phyloP scores from a whole-genome alignment of 495 filamentous ascomycete genomes.

The Xylaria bambusicola region DNA sequence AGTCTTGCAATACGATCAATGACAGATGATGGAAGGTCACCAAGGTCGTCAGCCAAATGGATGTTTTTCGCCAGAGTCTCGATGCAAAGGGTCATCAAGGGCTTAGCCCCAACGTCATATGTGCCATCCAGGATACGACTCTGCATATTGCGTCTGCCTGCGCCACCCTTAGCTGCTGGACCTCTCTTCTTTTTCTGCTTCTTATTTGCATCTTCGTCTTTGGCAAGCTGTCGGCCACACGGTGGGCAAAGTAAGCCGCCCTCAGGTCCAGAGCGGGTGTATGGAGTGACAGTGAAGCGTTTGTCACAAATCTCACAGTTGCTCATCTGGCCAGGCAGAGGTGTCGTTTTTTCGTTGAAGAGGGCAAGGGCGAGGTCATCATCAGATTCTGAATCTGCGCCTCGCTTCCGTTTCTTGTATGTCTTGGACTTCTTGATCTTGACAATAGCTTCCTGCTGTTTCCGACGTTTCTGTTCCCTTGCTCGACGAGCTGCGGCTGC shows the following conservation, averaged over 20 bases:
- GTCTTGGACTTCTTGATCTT: conserved; percentile 82
- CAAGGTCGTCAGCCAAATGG: conserved; percentile 77
- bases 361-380: conserved; percentile 56
- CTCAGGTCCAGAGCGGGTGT: conserved; percentile 76
- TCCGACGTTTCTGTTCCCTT: conserved; percentile 49
- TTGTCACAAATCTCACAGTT: conserved; percentile 86
- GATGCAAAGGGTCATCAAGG: conserved; percentile 75
- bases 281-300: conserved; percentile 91
- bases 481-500: conserved; percentile 30
- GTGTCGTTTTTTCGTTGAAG: conserved; percentile 62
- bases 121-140: conserved; percentile 79
- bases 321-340: conserved; percentile 79
- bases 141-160: conserved; percentile 66
- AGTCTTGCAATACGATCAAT: conserved; percentile 78
- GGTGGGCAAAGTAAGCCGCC: conserved; percentile 82
- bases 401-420: conserved; percentile 65
- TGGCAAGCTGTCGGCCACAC: conserved; percentile 76
- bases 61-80: conserved; percentile 84
- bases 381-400: conserved; percentile 50
- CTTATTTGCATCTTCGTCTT: conserved; percentile 63
- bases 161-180: conserved; percentile 41
- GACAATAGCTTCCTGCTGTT: conserved; percentile 63
- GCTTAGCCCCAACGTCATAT: conserved; percentile 66
- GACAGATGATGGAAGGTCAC: conserved; percentile 67
- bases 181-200: conserved; percentile 53